These are phyloP conservation scores for Agaricus sinodeliciosus DNA, from an alignment of 768 basidiomycete species.

Conservation along the genomic window DNA sequence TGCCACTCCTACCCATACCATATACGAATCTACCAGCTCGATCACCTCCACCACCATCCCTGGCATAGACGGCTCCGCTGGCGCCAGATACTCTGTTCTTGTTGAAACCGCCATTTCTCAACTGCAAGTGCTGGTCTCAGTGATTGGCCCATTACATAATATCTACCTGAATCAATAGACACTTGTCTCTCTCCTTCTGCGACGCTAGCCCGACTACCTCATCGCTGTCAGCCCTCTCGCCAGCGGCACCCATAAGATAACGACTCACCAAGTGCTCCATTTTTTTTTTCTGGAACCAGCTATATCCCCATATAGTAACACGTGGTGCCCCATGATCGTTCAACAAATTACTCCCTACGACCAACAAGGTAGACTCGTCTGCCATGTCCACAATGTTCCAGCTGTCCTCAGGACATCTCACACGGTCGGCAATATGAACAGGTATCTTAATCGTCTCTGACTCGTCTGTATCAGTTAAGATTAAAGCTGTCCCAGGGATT, in stretches of 20 bases:
- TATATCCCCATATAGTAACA: not conserved
- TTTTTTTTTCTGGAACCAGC: not conserved
- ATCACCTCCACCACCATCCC: constrained; percentile 63
- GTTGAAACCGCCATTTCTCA: constrained; percentile 34
- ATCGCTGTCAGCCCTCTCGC: too few species aligned
- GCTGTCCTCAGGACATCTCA: constrained; percentile 20
- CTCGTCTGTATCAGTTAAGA: not conserved
- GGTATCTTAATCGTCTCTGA: constrained; percentile 20
- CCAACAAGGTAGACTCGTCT: constrained; percentile 25
- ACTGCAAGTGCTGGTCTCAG: not conserved
- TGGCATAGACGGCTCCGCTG: constrained; percentile 45
- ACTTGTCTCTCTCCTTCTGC: too few species aligned
- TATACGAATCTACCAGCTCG: constrained; percentile 63
- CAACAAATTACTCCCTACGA: constrained; percentile 19
- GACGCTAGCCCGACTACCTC: too few species aligned
- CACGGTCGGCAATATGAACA: constrained; percentile 22
- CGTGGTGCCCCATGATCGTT: not conserved
- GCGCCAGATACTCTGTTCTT: constrained; percentile 40
- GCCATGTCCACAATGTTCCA: constrained; percentile 15
- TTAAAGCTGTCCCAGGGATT: constrained; percentile 16
- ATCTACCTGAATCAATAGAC: too few species aligned
- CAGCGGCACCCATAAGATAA: too few species aligned
- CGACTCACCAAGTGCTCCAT: constrained; percentile 4
- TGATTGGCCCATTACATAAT: constrained; percentile 7
- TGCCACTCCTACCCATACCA: constrained; percentile 76